A percentile compares a stretch with the other conserved stretches of the same genome.
These are phyloP conservation scores for Astragalus membranaceus DNA, from an alignment of 306 rosid genomes.

Conservation along the genomic window DNA sequence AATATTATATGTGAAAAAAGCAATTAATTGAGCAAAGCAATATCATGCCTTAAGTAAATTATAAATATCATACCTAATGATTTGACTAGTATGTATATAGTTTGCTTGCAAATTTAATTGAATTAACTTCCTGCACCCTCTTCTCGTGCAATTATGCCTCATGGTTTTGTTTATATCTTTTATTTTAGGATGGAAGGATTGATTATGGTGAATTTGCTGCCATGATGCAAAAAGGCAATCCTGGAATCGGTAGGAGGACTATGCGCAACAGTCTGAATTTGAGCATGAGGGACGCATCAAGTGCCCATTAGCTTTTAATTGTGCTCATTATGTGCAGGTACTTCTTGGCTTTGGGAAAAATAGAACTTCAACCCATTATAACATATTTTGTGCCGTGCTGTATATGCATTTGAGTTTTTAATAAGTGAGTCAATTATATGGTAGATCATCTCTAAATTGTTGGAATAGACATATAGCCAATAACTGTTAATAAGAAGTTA, in stretches of 20 bases:
- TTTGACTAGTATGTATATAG: slow-evolving; percentile 5
- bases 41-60: not conserved
- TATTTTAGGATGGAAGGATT: slow-evolving; percentile 80
- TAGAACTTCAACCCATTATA: not conserved
- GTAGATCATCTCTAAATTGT: not conserved
- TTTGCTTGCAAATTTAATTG: not conserved
- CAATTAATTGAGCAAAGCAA: not conserved
- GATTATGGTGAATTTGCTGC: slow-evolving; percentile 93
- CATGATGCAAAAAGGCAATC: slow-evolving; percentile 95
- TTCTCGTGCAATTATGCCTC: slow-evolving; percentile 9
- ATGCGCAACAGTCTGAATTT: slow-evolving; percentile 87
- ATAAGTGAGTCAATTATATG: not conserved
- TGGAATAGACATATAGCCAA: not conserved
- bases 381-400: not conserved
- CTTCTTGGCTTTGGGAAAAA: slow-evolving; percentile 15
- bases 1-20: slow-evolving; percentile 1
- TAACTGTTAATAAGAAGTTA: not conserved
- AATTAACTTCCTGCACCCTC: not conserved
- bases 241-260: slow-evolving; percentile 85
- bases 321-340: slow-evolving; percentile 46
- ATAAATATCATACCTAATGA: slow-evolving; percentile 20
- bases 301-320: slow-evolving; percentile 44
- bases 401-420: slow-evolving; percentile 8
- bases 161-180: slow-evolving; percentile 15
- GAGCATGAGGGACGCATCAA: slow-evolving; percentile 87